These are phyloP conservation scores for Xylaria sp. DNA, from an alignment of 2,329 filamentous ascomycete genomes.

Conservation along the genomic window DNA sequence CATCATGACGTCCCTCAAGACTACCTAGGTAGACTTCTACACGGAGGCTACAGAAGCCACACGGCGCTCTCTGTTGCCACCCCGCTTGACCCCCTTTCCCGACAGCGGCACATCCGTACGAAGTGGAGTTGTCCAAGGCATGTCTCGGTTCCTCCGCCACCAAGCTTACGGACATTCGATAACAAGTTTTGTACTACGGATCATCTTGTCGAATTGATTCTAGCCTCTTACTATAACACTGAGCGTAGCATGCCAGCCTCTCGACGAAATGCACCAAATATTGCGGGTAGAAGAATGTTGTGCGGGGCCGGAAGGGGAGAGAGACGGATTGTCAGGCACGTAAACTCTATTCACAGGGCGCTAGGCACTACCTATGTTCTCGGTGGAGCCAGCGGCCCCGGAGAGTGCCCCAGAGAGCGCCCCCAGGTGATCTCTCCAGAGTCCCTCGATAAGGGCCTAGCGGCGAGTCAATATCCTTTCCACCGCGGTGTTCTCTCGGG, in stretches of 20 bases:
- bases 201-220: not conserved
- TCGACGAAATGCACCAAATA: not conserved
- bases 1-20: constrained; percentile 6
- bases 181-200: not conserved
- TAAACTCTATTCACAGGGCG: not conserved
- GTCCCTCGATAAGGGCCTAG: constrained; percentile 26
- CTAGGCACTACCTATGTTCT: not conserved
- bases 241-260: not conserved
- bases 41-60: not conserved
- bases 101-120: not conserved
- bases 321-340: not conserved
- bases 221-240: not conserved
- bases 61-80: not conserved
- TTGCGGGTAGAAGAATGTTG: not conserved
- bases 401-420: not conserved
- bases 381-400: not conserved
- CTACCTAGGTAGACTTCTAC: not conserved
- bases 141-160: not conserved
- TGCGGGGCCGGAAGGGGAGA: not conserved
- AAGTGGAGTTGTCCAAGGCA: constrained; percentile 10
- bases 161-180: not conserved
- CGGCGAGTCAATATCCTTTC: not conserved
- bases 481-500: constrained; percentile 8
- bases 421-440: constrained; percentile 3
- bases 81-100: not conserved